Base-by-base conservation (phyloP, 2,329 filamentous ascomycete species). In the Calycina herbarum region DNA sequence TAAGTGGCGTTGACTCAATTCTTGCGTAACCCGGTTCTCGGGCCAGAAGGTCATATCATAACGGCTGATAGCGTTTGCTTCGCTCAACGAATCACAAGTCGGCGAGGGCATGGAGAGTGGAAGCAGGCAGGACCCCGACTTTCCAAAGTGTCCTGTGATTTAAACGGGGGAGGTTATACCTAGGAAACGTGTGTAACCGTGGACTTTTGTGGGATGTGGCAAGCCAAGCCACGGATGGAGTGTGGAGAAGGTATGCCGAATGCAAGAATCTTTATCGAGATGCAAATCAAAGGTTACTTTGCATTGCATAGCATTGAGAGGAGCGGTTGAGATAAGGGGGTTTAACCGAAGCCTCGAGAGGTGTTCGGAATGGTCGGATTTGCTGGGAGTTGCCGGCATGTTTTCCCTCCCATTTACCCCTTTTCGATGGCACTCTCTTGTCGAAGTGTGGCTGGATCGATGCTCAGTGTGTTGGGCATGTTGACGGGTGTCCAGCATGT, bases 21-120 rank as follows among this genome's bases (percentile, higher is more conserved):
- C 48, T 54, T 54, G 48, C 48, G 48, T 54, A 54, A 54, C 48
- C 48, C 24, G 48, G 48, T 54, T 54, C 20, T 27, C 48, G 48
- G 48, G 48, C n/a, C 48, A 27, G 8, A 27, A 54, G 24, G 24
- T 54, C 20, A 24, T 27, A 24, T 27, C 48, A 54, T 24, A 10
- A 54, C 8, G 24, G 20, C 13, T 13, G 48, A 27, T 20, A 54
- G 20, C 10, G 10, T 24, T 20, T 27, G n/a, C 45, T 51, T 40
- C 38, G 13, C 13, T 17, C 38, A 40, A 17, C 38, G 38, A 40
- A 40, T 40, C 38, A 40, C 38, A 40, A 38, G 38, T 40, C 13
- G 38, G 20, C 20, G 48, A 27, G 48, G 11, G 24, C 20, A 13
- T 40, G 38, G 38, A 40, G 38, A 40, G 11, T 2, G 38, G 38